Base-by-base conservation (phyloP, 2,329 filamentous ascomycete genomes). In the Penicillium griseofulvum region DNA sequence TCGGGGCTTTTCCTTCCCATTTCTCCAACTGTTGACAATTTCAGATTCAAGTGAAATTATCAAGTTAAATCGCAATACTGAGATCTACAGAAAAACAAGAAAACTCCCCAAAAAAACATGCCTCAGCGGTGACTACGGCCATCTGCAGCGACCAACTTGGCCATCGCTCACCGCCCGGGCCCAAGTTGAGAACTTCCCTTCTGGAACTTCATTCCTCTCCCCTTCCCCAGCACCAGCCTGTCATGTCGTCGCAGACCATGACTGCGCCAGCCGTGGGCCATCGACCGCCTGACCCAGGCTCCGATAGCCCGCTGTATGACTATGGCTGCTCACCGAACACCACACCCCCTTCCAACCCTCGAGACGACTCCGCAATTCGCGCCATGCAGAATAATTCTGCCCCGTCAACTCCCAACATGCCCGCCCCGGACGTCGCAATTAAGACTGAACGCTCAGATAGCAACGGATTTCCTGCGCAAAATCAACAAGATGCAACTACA, bases 221-320 rank as follows among this genome's bases (percentile, higher is more conserved):
- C 49, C 49, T 56, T 59, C 60, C 51, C 53, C 63, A 68, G 68
- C 51, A 54, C 33, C 52, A 54, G 52, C 67, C 66, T 74, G 71
- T 71, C 72, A 75, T 76, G 74, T 76, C 74, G 71, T 76, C 74
- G 69, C 74, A 75, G 72, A 75, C 74, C 72, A 75, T 76, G 74
- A 75, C 73, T 68, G 74, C 74, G 72, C 74, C 74, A 71, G 71
- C 74, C 66, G 69, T 77, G 72, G 73, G 74, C 67, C 74, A 74
- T 73, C 70, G 70, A 65, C 74, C 74, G 66, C 72, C 71, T 63
- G 73, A 76, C 66, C 64, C 74, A 65, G 73, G 71, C 58, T 67
- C 70, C 58, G 69, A 74, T 59, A 71, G 70, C 69, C 71, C 73
- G 57, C 55, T 71, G 52, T 74, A 73, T 66, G 72, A 75, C 60